Evolutionary conservation across 768 basidiomycete genomes (phyloP).

Genomic region (Dentipellis sp.): DNA sequence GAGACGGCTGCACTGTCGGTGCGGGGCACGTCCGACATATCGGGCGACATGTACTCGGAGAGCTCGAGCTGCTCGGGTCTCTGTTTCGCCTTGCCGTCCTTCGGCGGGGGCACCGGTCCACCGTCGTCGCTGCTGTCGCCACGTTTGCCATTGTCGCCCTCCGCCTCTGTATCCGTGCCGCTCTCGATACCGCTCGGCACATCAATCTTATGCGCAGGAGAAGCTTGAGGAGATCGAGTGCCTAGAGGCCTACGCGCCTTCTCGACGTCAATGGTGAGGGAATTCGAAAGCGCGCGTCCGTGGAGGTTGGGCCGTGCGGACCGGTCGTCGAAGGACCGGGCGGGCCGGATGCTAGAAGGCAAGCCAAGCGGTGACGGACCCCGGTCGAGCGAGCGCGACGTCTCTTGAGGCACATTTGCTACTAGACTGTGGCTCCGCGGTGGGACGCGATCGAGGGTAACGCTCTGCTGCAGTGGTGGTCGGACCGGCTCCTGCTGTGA

Average conservation of each 20-base stretch:
- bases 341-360: conserved; percentile 12
- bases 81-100: conserved; percentile 1
- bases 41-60: conserved; percentile 1
- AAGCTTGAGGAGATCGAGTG: conserved; percentile 12
- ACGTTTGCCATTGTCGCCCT: conserved; percentile 30
- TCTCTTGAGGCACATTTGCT: not conserved
- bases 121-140: conserved; percentile 2
- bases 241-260: conserved; percentile 5
- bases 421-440: conserved; percentile 11
- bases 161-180: conserved; percentile 62
- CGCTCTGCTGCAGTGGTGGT: conserved; percentile 14
- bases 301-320: conserved; percentile 1
- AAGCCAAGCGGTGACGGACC: not conserved
- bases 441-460: conserved; percentile 12
- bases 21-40: conserved; percentile 25
- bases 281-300: conserved; percentile 13
- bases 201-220: conserved; percentile 45
- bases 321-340: conserved; percentile 19
- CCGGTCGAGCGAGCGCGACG: not conserved
- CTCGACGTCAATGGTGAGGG: conserved; percentile 23
- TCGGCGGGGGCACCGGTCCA: not conserved
- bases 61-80: conserved; percentile 25
- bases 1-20: conserved; percentile 16
- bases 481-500: not conserved
- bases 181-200: conserved; percentile 69